phyloP scores from a whole-genome alignment of 345 rosid genomes.

The Rhodamnia rubescens region DNA sequence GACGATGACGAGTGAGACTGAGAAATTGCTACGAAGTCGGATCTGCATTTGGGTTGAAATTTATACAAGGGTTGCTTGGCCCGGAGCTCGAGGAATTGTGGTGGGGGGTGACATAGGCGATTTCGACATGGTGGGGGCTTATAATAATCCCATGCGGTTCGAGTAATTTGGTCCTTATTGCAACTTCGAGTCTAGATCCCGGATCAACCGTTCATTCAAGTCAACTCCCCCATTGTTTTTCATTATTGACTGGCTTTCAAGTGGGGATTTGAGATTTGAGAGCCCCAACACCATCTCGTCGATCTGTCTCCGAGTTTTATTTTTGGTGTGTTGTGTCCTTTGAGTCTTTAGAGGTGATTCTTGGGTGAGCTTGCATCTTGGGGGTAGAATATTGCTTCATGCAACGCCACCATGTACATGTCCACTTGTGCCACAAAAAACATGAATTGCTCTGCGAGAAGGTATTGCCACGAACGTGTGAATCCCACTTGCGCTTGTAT shows the following conservation, averaged over 20 bases:
- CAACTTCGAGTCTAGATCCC: neutral
- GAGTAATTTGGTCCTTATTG: neutral
- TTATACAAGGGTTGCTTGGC: neutral
- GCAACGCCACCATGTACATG: neutral
- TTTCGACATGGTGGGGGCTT: neutral
- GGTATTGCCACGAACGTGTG: neutral
- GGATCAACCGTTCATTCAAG: neutral
- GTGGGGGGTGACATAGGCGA: neutral
- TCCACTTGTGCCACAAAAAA: neutral
- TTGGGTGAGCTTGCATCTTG: neutral
- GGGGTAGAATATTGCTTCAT: neutral
- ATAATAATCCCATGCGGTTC: neutral
- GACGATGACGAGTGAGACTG: neutral
- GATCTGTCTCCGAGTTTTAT: neutral
- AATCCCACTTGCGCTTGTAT: neutral
- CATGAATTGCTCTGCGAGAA: neutral
- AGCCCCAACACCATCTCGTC: neutral
- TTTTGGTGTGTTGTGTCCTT: neutral
- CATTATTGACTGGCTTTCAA: neutral
- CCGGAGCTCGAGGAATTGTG: neutral
- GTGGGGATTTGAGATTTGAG: neutral
- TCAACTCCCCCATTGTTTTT: neutral
- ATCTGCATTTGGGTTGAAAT: neutral
- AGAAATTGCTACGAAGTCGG: neutral
- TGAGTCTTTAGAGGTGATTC: neutral